Conservation (phyloP, 2,329 filamentous ascomycete genomes). For the Rhytidhysteron rufulum region DNA sequence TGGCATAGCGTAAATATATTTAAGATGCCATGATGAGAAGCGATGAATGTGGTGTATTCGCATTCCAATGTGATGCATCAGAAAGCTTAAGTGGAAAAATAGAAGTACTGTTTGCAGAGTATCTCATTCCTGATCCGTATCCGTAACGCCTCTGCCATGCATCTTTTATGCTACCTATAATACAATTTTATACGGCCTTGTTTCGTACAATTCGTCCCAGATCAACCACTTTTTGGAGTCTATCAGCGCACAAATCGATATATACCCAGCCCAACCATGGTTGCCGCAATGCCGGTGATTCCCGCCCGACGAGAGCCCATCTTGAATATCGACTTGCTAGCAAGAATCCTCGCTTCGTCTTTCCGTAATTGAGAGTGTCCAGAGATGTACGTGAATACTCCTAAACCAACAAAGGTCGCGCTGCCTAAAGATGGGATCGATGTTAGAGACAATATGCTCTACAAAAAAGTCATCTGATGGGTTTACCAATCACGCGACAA, state of each 20-base stretch:
- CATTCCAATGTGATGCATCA: not conserved
- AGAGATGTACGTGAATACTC: conserved; percentile 44
- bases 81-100: not conserved
- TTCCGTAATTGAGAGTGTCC: conserved; percentile 43
- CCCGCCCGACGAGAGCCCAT: conserved; percentile 37
- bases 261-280: conserved; percentile 42
- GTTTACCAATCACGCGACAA: conserved; percentile 66
- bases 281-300: conserved; percentile 37
- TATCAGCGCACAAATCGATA: conserved; percentile 36
- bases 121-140: not conserved
- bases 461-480: not conserved
- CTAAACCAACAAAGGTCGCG: conserved; percentile 44
- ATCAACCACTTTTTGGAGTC: not conserved
- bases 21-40: too few species aligned
- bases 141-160: not conserved
- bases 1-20: not conserved
- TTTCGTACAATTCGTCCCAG: not conserved
- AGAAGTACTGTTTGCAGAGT: not conserved
- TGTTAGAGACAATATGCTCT: not conserved
- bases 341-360: conserved; percentile 38
- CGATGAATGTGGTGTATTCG: too few species aligned
- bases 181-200: not conserved
- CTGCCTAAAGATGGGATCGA: conserved; percentile 35
- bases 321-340: conserved; percentile 39
- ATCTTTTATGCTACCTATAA: not conserved